A percentile compares a stretch with the other conserved stretches of the same genome.
These are phyloP conservation scores for Phytophthora nicotianae DNA, from an alignment of 352 stramenopile species.

Conservation along the genomic window DNA sequence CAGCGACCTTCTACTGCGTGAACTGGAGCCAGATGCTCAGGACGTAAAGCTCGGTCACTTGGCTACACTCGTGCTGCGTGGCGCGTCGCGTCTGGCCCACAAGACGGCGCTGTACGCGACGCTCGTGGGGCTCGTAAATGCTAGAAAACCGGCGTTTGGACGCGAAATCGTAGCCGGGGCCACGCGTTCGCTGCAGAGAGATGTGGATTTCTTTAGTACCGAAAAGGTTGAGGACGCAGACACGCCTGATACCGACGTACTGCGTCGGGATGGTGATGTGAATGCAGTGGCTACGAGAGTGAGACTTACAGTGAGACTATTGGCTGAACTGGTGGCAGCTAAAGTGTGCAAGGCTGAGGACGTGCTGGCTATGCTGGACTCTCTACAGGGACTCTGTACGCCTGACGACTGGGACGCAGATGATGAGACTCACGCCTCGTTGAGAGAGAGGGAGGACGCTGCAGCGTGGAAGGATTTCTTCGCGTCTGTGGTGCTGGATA, in stretches of 20 bases:
- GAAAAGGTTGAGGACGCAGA: slow-evolving; percentile 33
- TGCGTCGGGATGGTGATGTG: slow-evolving; percentile 42
- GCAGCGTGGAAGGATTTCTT: slow-evolving; percentile 84
- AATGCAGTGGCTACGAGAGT: slow-evolving; percentile 54
- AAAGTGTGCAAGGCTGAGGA: slow-evolving; percentile 69
- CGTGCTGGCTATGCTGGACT: slow-evolving; percentile 62
- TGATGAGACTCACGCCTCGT: slow-evolving; percentile 42
- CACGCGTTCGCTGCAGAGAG: slow-evolving; percentile 50
- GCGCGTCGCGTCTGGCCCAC: slow-evolving; percentile 54
- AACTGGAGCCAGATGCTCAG: slow-evolving; percentile 62
- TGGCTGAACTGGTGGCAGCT: slow-evolving; percentile 60
- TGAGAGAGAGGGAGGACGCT: slow-evolving; percentile 52
- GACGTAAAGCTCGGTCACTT: slow-evolving; percentile 65
- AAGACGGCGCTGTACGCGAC: slow-evolving; percentile 80
- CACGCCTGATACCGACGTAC: slow-evolving; percentile 22
- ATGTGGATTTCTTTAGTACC: slow-evolving; percentile 59
- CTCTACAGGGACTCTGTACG: slow-evolving; percentile 68
- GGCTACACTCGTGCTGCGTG: slow-evolving; percentile 59
- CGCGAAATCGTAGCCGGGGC: slow-evolving; percentile 51
- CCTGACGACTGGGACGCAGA: slow-evolving; percentile 63
- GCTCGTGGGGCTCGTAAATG: slow-evolving; percentile 72
- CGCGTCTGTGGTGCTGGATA: slow-evolving; percentile 69
- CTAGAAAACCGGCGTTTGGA: slow-evolving; percentile 59
- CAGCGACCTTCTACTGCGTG: slow-evolving; percentile 44
- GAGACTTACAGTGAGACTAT: slow-evolving; percentile 64